Percentiles rank a stretch among this genome's conserved stretches.
These are phyloP conservation scores for Exophiala oligosperma DNA, from an alignment of 2,329 filamentous ascomycete species.

Conservation along the genomic window DNA sequence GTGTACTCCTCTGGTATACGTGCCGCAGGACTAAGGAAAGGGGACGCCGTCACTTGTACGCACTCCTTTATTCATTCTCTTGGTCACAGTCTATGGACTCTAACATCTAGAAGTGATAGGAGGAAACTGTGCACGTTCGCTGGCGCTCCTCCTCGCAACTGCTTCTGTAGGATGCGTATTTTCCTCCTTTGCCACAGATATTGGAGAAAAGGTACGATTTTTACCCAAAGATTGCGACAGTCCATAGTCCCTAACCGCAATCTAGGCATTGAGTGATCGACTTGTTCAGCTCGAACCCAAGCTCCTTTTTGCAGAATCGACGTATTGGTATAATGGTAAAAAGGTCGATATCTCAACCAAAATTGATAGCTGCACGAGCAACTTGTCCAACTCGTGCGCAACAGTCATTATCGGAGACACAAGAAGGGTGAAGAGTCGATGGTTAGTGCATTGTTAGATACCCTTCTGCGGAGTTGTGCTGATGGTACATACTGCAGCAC, in stretches of 20 bases:
- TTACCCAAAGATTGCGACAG: no score
- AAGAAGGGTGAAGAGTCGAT: neutral
- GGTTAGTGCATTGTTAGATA: conserved; percentile 38
- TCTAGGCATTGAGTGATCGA: no score
- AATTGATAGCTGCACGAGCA: no score
- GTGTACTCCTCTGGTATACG: no score
- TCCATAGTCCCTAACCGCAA: no score
- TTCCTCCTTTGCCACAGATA: conserved; percentile 16
- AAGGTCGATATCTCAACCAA: conserved; percentile 57
- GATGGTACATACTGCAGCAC: conserved; percentile 38
- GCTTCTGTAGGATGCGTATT: conserved; percentile 14
- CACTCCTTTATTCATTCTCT: conserved; percentile 7
- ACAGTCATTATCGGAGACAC: neutral
- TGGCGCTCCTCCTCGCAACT: conserved; percentile 13
- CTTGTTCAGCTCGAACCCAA: no score
- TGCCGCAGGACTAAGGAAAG: neutral
- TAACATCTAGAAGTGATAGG: no score
- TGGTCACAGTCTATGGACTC: no score
- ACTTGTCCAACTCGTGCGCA: no score
- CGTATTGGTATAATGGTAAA: conserved; percentile 67
- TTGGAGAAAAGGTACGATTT: conserved; percentile 7
- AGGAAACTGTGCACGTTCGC: neutral
- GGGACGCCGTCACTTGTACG: conserved; percentile 39
- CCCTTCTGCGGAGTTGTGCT: conserved; percentile 49
- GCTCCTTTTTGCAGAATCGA: no score